Percentiles rank a stretch among this genome's conserved stretches.
phyloP scores from a whole-genome alignment of 805 yeast species.

The Saccharomycopsis oosterbeekiorum region DNA sequence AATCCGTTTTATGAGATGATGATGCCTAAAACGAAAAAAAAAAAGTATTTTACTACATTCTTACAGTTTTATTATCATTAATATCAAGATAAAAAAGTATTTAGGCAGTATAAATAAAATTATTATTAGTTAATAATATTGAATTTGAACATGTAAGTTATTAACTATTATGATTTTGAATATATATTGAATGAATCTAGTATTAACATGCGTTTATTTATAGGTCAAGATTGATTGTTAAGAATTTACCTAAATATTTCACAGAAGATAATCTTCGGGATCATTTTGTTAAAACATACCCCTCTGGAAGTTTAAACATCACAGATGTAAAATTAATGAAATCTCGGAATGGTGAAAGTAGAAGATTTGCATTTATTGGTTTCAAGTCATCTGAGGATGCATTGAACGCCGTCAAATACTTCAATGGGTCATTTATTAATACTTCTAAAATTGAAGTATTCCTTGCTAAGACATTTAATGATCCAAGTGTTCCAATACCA shows the following conservation, averaged over 20 bases:
- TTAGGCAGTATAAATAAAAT: background rate
- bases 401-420: conserved; percentile 61
- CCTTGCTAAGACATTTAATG: conserved; percentile 77
- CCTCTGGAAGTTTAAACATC: conserved; percentile 30
- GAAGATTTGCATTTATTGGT: conserved; percentile 92
- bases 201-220: background rate
- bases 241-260: conserved; percentile 59
- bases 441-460: conserved; percentile 73
- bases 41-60: no score
- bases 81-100: background rate
- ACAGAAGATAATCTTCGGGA: conserved; percentile 51
- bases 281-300: conserved; percentile 34
- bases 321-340: conserved; percentile 85
- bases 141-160: background rate
- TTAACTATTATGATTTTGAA: no score
- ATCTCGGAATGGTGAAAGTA: conserved; percentile 73
- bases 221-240: conserved; percentile 62
- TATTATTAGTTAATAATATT: no score
- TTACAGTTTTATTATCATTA: no score
- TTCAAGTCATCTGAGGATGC: conserved; percentile 70
- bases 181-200: background rate
- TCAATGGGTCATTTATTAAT: conserved; percentile 70
- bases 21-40: no score
- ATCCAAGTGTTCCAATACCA: conserved; percentile 68
- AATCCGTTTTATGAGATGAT: background rate